These are phyloP conservation scores for Lasiodiplodia citricola DNA, from an alignment of 2,329 filamentous ascomycete species.

Conservation along the genomic window DNA sequence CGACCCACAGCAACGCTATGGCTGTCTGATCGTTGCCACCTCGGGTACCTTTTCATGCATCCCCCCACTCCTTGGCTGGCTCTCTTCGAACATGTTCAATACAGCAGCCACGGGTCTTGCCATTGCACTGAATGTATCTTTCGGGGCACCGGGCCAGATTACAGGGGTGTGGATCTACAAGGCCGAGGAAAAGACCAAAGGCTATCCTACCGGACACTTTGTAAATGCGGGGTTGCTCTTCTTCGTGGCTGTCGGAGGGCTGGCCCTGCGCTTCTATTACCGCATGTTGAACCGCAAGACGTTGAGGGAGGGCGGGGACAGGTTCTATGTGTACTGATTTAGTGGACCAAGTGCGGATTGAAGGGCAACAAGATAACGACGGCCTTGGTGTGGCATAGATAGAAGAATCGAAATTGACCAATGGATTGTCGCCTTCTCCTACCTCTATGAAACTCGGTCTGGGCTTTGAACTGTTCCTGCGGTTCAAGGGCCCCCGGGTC, in stretches of 20 bases:
- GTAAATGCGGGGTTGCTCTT: slow-evolving; percentile 66
- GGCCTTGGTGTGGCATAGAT: background rate
- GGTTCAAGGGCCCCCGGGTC: background rate
- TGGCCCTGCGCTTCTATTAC: slow-evolving; percentile 63
- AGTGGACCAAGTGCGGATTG: background rate
- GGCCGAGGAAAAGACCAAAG: slow-evolving; percentile 61
- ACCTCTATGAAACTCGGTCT: slow-evolving; percentile 6
- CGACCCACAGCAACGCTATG: slow-evolving; percentile 58
- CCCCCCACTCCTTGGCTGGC: slow-evolving; percentile 72
- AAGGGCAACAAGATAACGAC: background rate
- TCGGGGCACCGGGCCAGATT: slow-evolving; percentile 73
- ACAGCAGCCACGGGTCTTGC: slow-evolving; percentile 71
- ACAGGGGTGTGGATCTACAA: slow-evolving; percentile 78
- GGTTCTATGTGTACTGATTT: slow-evolving; percentile 24
- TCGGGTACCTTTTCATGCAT: slow-evolving; percentile 72
- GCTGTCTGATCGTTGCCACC: slow-evolving; percentile 70
- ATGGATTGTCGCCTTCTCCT: background rate
- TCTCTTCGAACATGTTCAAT: slow-evolving; percentile 69
- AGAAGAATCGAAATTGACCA: slow-evolving; percentile 2
- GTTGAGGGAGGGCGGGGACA: slow-evolving; percentile 16
- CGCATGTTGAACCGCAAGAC: slow-evolving; percentile 49
- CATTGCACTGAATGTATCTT: slow-evolving; percentile 72
- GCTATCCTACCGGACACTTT: slow-evolving; percentile 75
- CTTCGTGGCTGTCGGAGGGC: slow-evolving; percentile 61
- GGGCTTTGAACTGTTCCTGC: background rate